phyloP scores from a whole-genome alignment of 2,329 filamentous ascomycete species.

The Cladosporium sp. region DNA sequence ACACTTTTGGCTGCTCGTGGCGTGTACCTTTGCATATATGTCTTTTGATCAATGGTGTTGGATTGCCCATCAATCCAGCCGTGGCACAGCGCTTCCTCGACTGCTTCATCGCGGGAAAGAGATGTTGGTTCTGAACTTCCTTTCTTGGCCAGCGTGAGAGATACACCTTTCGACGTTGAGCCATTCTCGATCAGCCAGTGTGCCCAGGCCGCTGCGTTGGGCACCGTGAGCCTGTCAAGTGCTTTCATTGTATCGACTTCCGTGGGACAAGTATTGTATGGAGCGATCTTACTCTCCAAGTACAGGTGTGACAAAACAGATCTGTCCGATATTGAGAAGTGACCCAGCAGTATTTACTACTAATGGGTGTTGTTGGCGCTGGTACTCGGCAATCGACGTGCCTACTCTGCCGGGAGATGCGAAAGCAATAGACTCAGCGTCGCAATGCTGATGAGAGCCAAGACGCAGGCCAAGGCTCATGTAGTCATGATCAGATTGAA shows the following conservation, averaged over 20 bases:
- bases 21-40: slow-evolving; percentile 56
- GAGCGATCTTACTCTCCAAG: neutral
- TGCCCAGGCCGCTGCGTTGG: slow-evolving; percentile 17
- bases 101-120: slow-evolving; percentile 46
- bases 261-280: too few species aligned
- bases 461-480: too few species aligned
- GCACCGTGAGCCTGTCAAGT: slow-evolving; percentile 15
- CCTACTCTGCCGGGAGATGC: too few species aligned
- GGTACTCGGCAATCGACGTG: too few species aligned
- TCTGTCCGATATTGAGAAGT: too few species aligned
- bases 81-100: slow-evolving; percentile 56
- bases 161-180: slow-evolving; percentile 16
- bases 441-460: too few species aligned
- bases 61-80: slow-evolving; percentile 62
- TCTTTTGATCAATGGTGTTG: slow-evolving; percentile 41
- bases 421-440: too few species aligned
- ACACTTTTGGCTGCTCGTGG: slow-evolving; percentile 52
- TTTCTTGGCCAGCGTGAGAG: slow-evolving; percentile 23
- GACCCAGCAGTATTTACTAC: too few species aligned
- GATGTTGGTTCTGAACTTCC: slow-evolving; percentile 27
- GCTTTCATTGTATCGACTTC: neutral
- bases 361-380: too few species aligned
- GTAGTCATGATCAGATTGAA: too few species aligned
- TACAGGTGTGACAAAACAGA: too few species aligned
- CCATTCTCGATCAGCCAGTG: slow-evolving; percentile 17